Percentiles rank a stretch among this genome's conserved stretches.
Conservation (phyloP, 2,329 filamentous ascomycete genomes). For the Stachybotrys chlorohalonatus region DNA sequence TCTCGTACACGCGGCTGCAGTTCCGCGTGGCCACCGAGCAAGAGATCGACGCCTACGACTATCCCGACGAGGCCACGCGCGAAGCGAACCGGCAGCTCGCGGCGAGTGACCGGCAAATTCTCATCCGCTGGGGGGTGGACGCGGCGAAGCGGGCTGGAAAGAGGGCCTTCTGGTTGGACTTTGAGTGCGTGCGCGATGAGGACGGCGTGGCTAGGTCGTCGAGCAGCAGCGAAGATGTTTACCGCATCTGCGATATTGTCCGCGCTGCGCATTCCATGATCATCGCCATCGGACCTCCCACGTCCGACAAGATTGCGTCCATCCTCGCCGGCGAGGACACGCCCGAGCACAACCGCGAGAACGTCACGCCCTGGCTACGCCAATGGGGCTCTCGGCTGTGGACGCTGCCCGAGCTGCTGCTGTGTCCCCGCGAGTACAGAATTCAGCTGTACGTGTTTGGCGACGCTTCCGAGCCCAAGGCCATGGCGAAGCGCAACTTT, state of each 20-base stretch:
- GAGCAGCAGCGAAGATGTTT: conserved; percentile 18
- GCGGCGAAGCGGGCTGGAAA: conserved; percentile 26
- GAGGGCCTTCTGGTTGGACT: conserved; percentile 32
- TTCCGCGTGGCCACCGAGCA: conserved; percentile 19
- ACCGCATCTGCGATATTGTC: conserved; percentile 35
- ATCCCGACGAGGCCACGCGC: conserved; percentile 8
- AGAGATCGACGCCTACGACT: conserved; percentile 6
- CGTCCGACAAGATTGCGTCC: conserved; percentile 4
- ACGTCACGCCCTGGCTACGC: conserved; percentile 15
- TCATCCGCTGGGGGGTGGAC: conserved; percentile 25
- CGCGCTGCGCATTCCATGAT: conserved; percentile 29
- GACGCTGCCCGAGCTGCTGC: conserved; percentile 31
- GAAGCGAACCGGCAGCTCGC: conserved; percentile 9
- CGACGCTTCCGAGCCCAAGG: conserved; percentile 3
- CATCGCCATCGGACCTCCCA: conserved; percentile 25
- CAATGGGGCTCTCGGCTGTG: conserved; percentile 35
- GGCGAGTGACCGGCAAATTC: conserved; percentile 11
- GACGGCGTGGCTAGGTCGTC: conserved; percentile 18
- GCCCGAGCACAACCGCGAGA: conserved; percentile 11
- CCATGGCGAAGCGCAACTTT: conserved; percentile 29
- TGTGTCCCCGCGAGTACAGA: conserved; percentile 10
- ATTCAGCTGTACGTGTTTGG: conserved; percentile 7
- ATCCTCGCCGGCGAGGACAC: conserved; percentile 10
- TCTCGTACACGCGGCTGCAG: conserved; percentile 30
- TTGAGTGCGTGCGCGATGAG: conserved; percentile 28